These are phyloP conservation scores for Ogataea glucozyma DNA, from an alignment of 805 yeast genomes.

Conservation along the genomic window DNA sequence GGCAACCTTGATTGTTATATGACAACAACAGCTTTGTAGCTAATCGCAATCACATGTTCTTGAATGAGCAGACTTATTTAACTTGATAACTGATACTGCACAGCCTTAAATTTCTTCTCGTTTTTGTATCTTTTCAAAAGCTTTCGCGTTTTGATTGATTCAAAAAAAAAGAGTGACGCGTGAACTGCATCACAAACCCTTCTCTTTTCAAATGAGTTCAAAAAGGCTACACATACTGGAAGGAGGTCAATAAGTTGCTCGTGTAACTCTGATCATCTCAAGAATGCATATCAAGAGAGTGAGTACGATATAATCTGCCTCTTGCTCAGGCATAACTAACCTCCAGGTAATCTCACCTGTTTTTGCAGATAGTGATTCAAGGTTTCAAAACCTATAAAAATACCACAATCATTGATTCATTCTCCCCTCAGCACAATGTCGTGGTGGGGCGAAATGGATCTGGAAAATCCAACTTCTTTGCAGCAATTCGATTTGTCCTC, in stretches of 20 bases:
- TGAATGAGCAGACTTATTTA: too few relatives aligned
- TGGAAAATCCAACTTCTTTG: slow-evolving; percentile 93
- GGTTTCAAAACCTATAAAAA: slow-evolving; percentile 94
- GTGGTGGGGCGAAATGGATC: slow-evolving; percentile 94
- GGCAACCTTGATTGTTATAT: slow-evolving; percentile 8
- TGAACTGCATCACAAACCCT: background rate
- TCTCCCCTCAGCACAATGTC: slow-evolving; percentile 83
- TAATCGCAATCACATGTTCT: too few relatives aligned
- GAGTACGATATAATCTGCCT: slow-evolving; percentile 14
- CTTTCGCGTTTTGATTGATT: slow-evolving; percentile 5
- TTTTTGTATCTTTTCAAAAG: background rate
- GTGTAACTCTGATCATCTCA: too few relatives aligned
- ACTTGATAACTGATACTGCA: background rate
- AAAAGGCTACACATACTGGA: too few relatives aligned
- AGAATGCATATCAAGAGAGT: slow-evolving; percentile 32
- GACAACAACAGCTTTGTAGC: slow-evolving; percentile 2
- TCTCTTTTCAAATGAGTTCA: background rate
- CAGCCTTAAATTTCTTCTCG: background rate
- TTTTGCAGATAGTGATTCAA: slow-evolving; percentile 64
- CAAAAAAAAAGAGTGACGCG: slow-evolving; percentile 5
- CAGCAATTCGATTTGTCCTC: slow-evolving; percentile 89
- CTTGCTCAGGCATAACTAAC: slow-evolving; percentile 7
- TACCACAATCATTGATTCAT: slow-evolving; percentile 70
- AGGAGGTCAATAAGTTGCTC: too few relatives aligned
- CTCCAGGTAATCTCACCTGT: background rate